Evolutionary conservation across 164 flowering plant genomes (phyloP), one percentile per base, ranked within the genome.

Genomic region (Umbellularia californica): DNA sequence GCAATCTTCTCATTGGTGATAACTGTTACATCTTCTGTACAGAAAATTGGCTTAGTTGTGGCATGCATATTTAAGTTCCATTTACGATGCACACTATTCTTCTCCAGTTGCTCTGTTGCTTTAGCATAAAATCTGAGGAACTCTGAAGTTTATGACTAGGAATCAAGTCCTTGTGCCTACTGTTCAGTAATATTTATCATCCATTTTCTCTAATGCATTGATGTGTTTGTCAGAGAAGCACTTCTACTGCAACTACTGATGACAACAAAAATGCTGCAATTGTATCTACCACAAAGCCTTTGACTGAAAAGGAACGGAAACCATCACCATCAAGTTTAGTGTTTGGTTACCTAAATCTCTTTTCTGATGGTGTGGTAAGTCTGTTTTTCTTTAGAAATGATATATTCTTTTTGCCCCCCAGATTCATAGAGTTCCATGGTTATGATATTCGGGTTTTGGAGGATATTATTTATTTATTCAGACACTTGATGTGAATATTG

Each of bases 361-460:
- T 95, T 77, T 95, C 98, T 76, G 99, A 93, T 87, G 99, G 98
- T 80, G 97, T 95, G 82, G 99, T 95, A 87, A 87, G 93, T 85
- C 73, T 76, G 77, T 72, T 58, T 72, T 58, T 65, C 74, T 67
- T 69, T 63, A 28, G 19, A 63, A 50, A 41, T 41, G 47, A 35
- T 6, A 7, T 35, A 3, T 35, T 35, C 47, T 0, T 6, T 7
- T 6, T 7, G 0, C 10, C 47, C 47, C 47, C 10, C 10, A 35
- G 47, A 6, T 64, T 33, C 35, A 35, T 51, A 24, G 47, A 23
- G 7, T 25, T 41, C 73, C 66, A 65, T 70, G 30, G n/a, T 41
- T 41, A 41, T 41, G 47, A 41, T 41, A 41, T 41, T 41, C 2
- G 47, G 47, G 47, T 69, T 35, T 27, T 62, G 68, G 69, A 74